These are phyloP conservation scores for Aspergillus mulundensis DNA, from an alignment of 495 filamentous ascomycete species.

Conservation along the genomic window DNA sequence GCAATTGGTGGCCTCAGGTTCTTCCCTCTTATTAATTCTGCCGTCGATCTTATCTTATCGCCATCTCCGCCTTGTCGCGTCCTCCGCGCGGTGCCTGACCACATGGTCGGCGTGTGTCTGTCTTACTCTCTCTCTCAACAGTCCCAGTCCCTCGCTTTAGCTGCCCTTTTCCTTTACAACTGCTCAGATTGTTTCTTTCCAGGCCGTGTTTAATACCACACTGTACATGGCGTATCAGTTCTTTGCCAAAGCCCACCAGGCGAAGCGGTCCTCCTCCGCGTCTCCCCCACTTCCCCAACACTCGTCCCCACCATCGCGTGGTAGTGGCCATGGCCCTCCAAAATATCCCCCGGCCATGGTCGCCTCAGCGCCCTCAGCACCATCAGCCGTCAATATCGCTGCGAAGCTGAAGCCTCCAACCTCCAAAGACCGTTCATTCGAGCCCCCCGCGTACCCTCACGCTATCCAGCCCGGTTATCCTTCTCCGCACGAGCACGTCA, in stretches of 20 bases:
- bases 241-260: constrained; percentile 35
- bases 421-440: constrained; percentile 25
- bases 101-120: background rate
- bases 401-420: constrained; percentile 24
- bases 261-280: constrained; percentile 19
- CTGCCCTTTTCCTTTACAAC: background rate
- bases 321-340: constrained; percentile 22
- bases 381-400: constrained; percentile 17
- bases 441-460: constrained; percentile 32
- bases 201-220: background rate
- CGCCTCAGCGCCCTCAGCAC: constrained; percentile 13
- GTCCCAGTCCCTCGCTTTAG: background rate
- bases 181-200: background rate
- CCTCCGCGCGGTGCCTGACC: constrained; percentile 2
- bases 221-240: constrained; percentile 40
- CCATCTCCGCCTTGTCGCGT: constrained; percentile 33
- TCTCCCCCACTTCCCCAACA: constrained; percentile 26
- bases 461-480: constrained; percentile 26
- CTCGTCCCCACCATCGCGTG: constrained; percentile 12
- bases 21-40: constrained; percentile 18
- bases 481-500: constrained; percentile 41
- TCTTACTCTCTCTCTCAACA: background rate
- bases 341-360: constrained; percentile 31
- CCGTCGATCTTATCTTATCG: constrained; percentile 40
- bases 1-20: constrained; percentile 13